Evolutionary conservation across 1,284 basidiomycete genomes (phyloP).

Genomic region (Jaminaea rosea): DNA sequence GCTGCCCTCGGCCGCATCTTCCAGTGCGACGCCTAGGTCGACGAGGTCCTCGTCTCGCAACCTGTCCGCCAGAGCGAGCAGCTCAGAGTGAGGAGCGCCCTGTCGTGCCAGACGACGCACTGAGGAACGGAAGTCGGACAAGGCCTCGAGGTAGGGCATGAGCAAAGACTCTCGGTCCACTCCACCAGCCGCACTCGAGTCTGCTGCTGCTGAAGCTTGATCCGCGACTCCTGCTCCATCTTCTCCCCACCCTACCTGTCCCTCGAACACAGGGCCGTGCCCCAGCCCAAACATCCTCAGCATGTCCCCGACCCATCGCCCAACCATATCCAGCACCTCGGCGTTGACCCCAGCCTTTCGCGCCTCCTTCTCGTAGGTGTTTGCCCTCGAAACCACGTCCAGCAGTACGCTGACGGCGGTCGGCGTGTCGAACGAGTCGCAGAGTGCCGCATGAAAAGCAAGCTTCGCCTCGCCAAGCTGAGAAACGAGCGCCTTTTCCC

Average conservation of each 20-base stretch:
- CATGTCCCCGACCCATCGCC: slow-evolving; percentile 80
- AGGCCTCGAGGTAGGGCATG: slow-evolving; percentile 76
- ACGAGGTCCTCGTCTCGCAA: slow-evolving; percentile 83
- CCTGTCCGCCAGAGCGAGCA: slow-evolving; percentile 56
- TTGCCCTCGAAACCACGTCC: slow-evolving; percentile 76
- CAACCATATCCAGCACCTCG: slow-evolving; percentile 62
- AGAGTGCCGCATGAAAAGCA: slow-evolving; percentile 78
- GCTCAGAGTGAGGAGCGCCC: slow-evolving; percentile 25
- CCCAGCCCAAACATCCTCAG: slow-evolving; percentile 90
- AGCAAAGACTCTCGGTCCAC: slow-evolving; percentile 68
- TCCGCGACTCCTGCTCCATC: slow-evolving; percentile 11
- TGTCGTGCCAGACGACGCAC: slow-evolving; percentile 71
- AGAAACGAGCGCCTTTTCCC: slow-evolving; percentile 25
- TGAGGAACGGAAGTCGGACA: slow-evolving; percentile 85
- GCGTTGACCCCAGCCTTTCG: slow-evolving; percentile 56
- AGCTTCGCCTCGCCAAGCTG: slow-evolving; percentile 69
- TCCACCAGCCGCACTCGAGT: slow-evolving; percentile 13
- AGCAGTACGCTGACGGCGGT: slow-evolving; percentile 67
- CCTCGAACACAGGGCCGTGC: slow-evolving; percentile 54
- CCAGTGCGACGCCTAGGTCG: slow-evolving; percentile 84
- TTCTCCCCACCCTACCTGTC: slow-evolving; percentile 41
- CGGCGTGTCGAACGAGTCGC: slow-evolving; percentile 96
- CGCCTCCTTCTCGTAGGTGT: slow-evolving; percentile 63
- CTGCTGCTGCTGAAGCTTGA: slow-evolving; percentile 7
- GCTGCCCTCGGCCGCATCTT: slow-evolving; percentile 87